A percentile compares a stretch with the other conserved stretches of the same genome.
Conservation (phyloP, 2,329 filamentous ascomycete genomes). For the Sordariomycetes sp. region DNA sequence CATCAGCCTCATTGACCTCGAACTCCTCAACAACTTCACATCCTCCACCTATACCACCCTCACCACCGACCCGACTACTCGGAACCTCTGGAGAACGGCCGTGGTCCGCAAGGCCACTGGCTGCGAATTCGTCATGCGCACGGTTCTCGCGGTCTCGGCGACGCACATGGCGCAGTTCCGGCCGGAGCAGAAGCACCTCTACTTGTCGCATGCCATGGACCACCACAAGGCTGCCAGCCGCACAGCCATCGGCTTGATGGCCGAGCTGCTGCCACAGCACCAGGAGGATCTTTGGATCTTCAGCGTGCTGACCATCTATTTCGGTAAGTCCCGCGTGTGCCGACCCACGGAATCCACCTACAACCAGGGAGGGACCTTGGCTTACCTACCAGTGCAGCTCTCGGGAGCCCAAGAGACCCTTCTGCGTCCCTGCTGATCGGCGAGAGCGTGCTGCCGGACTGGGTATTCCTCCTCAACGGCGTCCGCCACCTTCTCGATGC, state of each 20-base stretch:
- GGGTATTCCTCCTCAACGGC: slow-evolving; percentile 11
- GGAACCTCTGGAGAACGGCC: slow-evolving; percentile 33
- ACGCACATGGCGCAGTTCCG: slow-evolving; percentile 33
- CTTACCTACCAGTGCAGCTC: neutral
- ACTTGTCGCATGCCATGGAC: slow-evolving; percentile 15
- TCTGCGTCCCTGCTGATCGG: neutral
- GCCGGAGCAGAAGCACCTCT: slow-evolving; percentile 23
- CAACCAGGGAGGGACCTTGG: neutral
- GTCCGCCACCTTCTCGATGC: neutral
- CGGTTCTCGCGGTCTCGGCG: slow-evolving; percentile 35
- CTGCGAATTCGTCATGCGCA: slow-evolving; percentile 35
- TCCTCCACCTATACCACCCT: slow-evolving; percentile 35
- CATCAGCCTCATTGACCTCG: slow-evolving; percentile 23
- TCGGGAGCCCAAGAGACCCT: neutral
- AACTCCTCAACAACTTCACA: slow-evolving; percentile 42
- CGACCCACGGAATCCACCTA: neutral
- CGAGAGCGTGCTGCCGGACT: slow-evolving; percentile 8
- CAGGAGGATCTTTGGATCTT: slow-evolving; percentile 16
- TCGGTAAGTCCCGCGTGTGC: slow-evolving; percentile 11
- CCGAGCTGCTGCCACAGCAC: slow-evolving; percentile 9
- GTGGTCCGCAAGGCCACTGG: slow-evolving; percentile 34
- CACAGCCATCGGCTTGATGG: slow-evolving; percentile 15
- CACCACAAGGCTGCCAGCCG: slow-evolving; percentile 19
- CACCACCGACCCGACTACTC: slow-evolving; percentile 16
- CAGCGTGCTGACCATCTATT: slow-evolving; percentile 21